Evolutionary conservation across 441 rosid genomes (phyloP).

Genomic region (Macaranga tanarius): DNA sequence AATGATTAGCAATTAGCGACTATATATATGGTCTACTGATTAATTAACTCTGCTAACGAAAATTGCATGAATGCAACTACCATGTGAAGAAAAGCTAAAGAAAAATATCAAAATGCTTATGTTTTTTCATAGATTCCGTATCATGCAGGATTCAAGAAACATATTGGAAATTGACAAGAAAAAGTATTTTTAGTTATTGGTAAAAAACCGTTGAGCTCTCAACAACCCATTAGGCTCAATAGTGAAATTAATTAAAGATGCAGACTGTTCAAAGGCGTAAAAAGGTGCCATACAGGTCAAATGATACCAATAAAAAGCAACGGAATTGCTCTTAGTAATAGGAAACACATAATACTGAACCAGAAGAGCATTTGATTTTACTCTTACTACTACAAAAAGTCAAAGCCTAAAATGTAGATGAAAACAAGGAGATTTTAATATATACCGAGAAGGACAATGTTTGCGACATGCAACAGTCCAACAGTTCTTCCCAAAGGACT

Average conservation of each 20-base stretch:
- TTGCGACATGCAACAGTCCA: too few relatives aligned
- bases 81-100: too few relatives aligned
- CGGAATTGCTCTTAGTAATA: too few relatives aligned
- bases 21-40: not conserved
- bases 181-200: not conserved
- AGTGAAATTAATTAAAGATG: not conserved
- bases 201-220: constrained; percentile 13
- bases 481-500: too few relatives aligned
- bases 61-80: not conserved
- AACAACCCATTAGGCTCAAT: constrained; percentile 9
- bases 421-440: too few relatives aligned
- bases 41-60: not conserved
- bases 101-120: not conserved
- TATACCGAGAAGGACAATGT: too few relatives aligned
- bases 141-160: not conserved
- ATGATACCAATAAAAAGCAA: too few relatives aligned
- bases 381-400: not conserved
- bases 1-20: too few relatives aligned
- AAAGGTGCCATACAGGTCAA: too few relatives aligned
- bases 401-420: not conserved
- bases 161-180: not conserved
- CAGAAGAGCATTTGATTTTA: not conserved
- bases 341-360: too few relatives aligned
- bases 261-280: too few relatives aligned
- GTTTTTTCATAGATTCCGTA: not conserved